phyloP scores from a whole-genome alignment of 2,329 filamentous ascomycete genomes.

The Leptographium radiaticola region DNA sequence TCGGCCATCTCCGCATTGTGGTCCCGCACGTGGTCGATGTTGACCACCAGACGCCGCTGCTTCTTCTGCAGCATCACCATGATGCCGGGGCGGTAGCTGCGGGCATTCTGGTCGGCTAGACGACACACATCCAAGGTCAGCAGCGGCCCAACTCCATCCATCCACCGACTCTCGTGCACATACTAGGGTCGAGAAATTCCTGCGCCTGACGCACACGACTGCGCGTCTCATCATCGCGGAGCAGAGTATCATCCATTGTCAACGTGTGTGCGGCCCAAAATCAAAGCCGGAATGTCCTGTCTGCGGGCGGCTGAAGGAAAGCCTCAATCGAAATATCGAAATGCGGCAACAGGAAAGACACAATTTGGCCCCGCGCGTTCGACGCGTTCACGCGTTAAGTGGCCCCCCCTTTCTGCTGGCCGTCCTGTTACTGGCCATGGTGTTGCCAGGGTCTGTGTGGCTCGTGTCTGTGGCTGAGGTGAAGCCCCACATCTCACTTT shows the following conservation, averaged over 20 bases:
- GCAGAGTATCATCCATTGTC: conserved; percentile 56
- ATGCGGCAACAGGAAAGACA: background rate
- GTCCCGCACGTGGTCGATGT: conserved; percentile 80
- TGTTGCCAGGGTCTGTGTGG: too few relatives aligned
- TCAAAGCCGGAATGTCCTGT: too few relatives aligned
- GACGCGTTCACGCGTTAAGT: background rate
- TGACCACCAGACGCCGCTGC: conserved; percentile 53
- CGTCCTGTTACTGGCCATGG: too few relatives aligned
- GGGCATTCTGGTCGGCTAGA: conserved; percentile 37
- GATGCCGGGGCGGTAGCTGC: conserved; percentile 83
- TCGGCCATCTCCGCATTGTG: conserved; percentile 74
- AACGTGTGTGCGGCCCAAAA: background rate
- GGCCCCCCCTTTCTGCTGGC: background rate
- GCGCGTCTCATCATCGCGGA: conserved; percentile 72
- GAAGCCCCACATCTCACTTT: too few relatives aligned
- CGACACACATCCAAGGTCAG: too few relatives aligned
- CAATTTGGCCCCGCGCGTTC: too few relatives aligned
- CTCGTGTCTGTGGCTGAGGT: too few relatives aligned
- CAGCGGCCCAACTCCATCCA: too few relatives aligned
- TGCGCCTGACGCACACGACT: conserved; percentile 78
- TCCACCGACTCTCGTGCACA: background rate
- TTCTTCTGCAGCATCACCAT: conserved; percentile 61
- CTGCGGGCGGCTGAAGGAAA: background rate
- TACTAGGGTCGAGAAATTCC: conserved; percentile 89
- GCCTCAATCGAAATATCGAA: background rate